phyloP scores from a whole-genome alignment of 805 yeast genomes.

The Grigorovia transvaalensis region DNA sequence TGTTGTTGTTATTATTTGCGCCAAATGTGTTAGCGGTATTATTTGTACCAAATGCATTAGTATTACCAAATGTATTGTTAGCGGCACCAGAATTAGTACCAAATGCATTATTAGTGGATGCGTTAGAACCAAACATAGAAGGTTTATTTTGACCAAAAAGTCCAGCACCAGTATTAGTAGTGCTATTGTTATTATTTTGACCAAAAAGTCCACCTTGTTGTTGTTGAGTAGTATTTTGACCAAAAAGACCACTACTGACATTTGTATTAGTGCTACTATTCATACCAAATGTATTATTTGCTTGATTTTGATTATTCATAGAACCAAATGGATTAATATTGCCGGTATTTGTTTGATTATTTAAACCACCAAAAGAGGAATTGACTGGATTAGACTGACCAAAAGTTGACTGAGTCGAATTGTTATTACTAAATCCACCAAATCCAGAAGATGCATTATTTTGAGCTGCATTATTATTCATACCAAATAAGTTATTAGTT shows the following conservation, averaged over 20 bases:
- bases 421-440: slow-evolving; percentile 23
- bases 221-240: slow-evolving; percentile 14
- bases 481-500: neutral
- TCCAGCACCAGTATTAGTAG: slow-evolving; percentile 11
- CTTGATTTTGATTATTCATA: slow-evolving; percentile 26
- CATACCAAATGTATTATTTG: slow-evolving; percentile 15
- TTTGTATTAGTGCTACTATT: slow-evolving; percentile 11
- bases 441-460: slow-evolving; percentile 25
- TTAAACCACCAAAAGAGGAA: slow-evolving; percentile 16
- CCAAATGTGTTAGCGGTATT: slow-evolving; percentile 17
- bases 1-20: slow-evolving; percentile 2
- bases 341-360: slow-evolving; percentile 13
- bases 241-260: slow-evolving; percentile 21
- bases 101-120: slow-evolving; percentile 5
- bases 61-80: slow-evolving; percentile 7
- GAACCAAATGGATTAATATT: slow-evolving; percentile 15
- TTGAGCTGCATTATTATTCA: slow-evolving; percentile 3
- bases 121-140: slow-evolving; percentile 11
- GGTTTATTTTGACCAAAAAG: slow-evolving; percentile 18
- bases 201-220: slow-evolving; percentile 31
- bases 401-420: slow-evolving; percentile 8
- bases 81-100: slow-evolving; percentile 6
- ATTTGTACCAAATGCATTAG: slow-evolving; percentile 10
- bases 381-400: neutral
- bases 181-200: slow-evolving; percentile 10